Base-by-base conservation (phyloP, 441 rosid genomes). In the Eruca vesicaria region DNA sequence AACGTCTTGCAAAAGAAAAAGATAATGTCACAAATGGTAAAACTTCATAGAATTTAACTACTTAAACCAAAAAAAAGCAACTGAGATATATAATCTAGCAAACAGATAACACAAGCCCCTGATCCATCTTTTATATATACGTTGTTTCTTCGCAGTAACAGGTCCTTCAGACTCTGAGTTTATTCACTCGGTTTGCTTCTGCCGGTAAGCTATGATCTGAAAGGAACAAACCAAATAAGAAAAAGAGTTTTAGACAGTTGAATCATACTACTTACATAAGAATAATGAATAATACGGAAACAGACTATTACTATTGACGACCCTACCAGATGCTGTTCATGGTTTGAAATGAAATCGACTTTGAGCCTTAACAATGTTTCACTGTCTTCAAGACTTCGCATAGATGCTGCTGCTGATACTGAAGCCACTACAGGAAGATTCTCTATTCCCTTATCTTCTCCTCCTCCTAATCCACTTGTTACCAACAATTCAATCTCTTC, bases 401-500 rank as follows among this genome's bases (percentile, higher is more conserved):
- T 72, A 43, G 69, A 20, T 50, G 26, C 68, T 32, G 23, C 20
- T 11, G 53, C 78, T 14, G 71, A 78, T 61, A 26, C 69, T 63
- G 79, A 73, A 66, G 79, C 66, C 66, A 67, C 79, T 52, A 35
- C 68, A 68, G 59, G 52, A 16, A 66, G 41, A 48, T 62, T 41
- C 55, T 68, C 77, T 59, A 28, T 38, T 26, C 64, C 53, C 45
- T 73, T 65, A 36, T 55, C 70, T 15, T 66, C 70, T 35, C 26
- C 68, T 35, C 26, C 68, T 20, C 20, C 65, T 15, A 41, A 75
- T 73, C 77, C 83, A 63, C 79, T 83, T 60, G 82, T 80, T 57
- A 69, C 59, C 72, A 81, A 60, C 71, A 88, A 81, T 68, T 86
- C 90, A 57, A 88, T 80, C 77, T 88, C 89, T 78, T 85, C 90